phyloP scores from a whole-genome alignment of 495 filamentous ascomycete species.

The Xylaria curta region DNA sequence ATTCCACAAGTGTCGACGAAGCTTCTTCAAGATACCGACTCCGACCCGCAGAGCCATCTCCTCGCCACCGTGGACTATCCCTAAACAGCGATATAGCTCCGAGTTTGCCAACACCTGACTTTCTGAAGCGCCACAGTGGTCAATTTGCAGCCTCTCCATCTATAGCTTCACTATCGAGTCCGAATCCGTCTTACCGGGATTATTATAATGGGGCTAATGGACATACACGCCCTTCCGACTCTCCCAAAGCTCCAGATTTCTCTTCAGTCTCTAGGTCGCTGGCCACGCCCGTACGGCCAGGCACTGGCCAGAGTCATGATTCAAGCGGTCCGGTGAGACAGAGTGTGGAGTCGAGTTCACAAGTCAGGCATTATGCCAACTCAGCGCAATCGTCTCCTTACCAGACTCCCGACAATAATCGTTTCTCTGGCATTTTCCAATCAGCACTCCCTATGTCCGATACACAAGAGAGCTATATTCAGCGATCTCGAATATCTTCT shows the following conservation, averaged over 20 bases:
- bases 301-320: conserved; percentile 59
- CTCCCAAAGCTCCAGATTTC: conserved; percentile 51
- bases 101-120: conserved; percentile 62
- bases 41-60: conserved; percentile 46
- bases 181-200: conserved; percentile 57
- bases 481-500: conserved; percentile 54
- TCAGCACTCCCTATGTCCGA: conserved; percentile 87
- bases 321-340: conserved; percentile 50
- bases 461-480: conserved; percentile 47
- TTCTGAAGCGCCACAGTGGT: conserved; percentile 61
- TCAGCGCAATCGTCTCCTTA: conserved; percentile 52
- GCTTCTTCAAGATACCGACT: conserved; percentile 48
- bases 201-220: conserved; percentile 52
- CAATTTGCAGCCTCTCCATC: conserved; percentile 62
- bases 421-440: conserved; percentile 76
- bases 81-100: conserved; percentile 70
- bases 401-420: conserved; percentile 47
- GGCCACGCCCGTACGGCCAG: conserved; percentile 48
- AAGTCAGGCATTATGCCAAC: conserved; percentile 50
- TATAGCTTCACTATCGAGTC: conserved; percentile 50
- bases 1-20: conserved; percentile 55
- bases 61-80: conserved; percentile 61
- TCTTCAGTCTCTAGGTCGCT: conserved; percentile 43
- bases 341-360: conserved; percentile 50
- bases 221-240: conserved; percentile 46